These are phyloP conservation scores for Lepidium aucheri DNA, from an alignment of 345 rosid genomes.

Conservation along the genomic window DNA sequence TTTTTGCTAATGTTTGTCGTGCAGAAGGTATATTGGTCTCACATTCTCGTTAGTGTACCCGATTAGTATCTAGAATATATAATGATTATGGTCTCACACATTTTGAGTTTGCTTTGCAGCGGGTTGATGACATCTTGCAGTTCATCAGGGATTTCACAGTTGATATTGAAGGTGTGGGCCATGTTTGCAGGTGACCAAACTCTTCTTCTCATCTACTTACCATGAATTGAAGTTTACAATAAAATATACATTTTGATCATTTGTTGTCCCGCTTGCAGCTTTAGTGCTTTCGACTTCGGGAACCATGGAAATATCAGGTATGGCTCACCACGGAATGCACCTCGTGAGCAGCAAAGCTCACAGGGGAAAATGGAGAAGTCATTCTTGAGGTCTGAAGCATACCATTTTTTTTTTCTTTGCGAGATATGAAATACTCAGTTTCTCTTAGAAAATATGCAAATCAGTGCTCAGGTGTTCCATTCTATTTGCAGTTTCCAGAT, in stretches of 20 bases:
- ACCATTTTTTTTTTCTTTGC: neutral
- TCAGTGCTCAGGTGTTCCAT: neutral
- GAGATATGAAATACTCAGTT: neutral
- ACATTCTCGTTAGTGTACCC: neutral
- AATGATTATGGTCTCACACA: neutral
- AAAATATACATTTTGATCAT: neutral
- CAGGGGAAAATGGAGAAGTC: conserved; percentile 99
- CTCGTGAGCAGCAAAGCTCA: conserved; percentile 60
- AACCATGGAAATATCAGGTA: conserved; percentile 83
- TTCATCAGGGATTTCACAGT: conserved; percentile 82
- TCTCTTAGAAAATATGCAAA: neutral
- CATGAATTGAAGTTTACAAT: neutral
- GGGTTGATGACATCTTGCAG: conserved; percentile 87
- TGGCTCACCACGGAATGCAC: conserved; percentile 58
- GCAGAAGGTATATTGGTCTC: conserved; percentile 49
- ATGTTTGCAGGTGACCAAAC: conserved; percentile 72
- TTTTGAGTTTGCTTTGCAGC: conserved; percentile 44
- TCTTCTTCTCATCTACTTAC: neutral
- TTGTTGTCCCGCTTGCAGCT: conserved; percentile 38
- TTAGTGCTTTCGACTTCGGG: conserved; percentile 76
- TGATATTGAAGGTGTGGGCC: conserved; percentile 92
- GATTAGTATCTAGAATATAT: neutral
- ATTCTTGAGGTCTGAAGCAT: conserved; percentile 64
- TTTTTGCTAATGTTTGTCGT: conserved; percentile 78
- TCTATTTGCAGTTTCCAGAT: conserved; percentile 73